Base-by-base conservation (phyloP, 768 basidiomycete species). In the Solioccasus polychromus region DNA sequence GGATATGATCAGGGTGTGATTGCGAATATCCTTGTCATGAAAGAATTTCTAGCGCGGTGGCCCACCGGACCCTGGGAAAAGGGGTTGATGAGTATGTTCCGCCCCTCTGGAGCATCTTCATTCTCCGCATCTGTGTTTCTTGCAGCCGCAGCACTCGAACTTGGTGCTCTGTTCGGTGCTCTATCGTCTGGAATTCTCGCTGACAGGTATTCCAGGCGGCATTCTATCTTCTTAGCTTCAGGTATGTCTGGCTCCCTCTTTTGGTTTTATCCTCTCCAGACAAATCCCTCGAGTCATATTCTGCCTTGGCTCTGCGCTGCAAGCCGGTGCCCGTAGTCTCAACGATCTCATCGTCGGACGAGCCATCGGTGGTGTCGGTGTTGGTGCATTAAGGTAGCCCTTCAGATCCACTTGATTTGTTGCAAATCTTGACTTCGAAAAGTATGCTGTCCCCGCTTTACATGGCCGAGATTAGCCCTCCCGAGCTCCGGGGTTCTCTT, bases 1-100 rank as follows among this genome's bases (percentile, higher is more conserved):
- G 88, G 88, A 8, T 90, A 90, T 58, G 88, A 89, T 55, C 88
- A 90, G 58, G 88, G 88, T 29, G 88, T 90, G 44, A 88, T 92
- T 52, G 85, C 89, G 3, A 92, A 91, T 60, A 81, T 92, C 12
- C 73, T 92, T 11, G 86, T 91, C 11, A 91, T 91, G 88, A 68
- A 72, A 31, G 83, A 88, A 54, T 92, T 92, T 53, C 52, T 78
- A 22, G 53, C 66, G 39, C 73, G 80, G 8, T 92, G 85, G 81
- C 84, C 83, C 5, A 67, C 88, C 3, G 79, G 81, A 5, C 76
- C 88, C 0, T 71, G 84, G 67, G 80, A 90, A 67, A 83, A 80
- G 55, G 89, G 89, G 5, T 66, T 77, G 17, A 85, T 90, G 78
- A 91, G 89, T 90, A 56, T 45, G 79, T 71, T 17, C 14, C 22